These are phyloP conservation scores for Lablab purpureus DNA, from an alignment of 306 rosid species.

Conservation along the genomic window DNA sequence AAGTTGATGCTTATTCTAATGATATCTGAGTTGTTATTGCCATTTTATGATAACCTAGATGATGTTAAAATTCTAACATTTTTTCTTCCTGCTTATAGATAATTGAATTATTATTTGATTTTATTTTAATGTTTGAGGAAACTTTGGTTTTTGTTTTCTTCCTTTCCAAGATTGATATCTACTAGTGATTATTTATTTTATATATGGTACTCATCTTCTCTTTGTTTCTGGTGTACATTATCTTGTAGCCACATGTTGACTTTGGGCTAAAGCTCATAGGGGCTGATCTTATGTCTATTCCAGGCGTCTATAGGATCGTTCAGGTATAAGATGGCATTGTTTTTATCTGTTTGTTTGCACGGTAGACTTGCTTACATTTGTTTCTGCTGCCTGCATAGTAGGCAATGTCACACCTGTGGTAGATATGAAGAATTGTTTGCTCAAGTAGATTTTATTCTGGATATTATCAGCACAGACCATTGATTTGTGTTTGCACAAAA, in stretches of 20 bases:
- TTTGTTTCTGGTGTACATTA: conserved; percentile 23
- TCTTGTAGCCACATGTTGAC: conserved; percentile 89
- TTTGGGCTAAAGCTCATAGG: conserved; percentile 88
- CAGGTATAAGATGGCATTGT: conserved; percentile 61
- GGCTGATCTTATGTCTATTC: conserved; percentile 94
- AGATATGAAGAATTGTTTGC: conserved; percentile 38
- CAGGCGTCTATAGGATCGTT: conserved; percentile 82
- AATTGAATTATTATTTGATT: conserved; percentile 13
- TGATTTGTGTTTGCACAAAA: conserved; percentile 32
- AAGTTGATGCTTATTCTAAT: conserved; percentile 10
- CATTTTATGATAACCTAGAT: conserved; percentile 32
- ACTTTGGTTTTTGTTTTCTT: conserved; percentile 3
- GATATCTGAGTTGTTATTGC: conserved; percentile 24
- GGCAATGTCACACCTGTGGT: background rate
- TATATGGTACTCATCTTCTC: conserved; percentile 11
- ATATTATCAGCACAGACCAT: background rate
- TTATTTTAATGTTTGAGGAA: conserved; percentile 26
- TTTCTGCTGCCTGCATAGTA: conserved; percentile 25
- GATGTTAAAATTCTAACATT: background rate
- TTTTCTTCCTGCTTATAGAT: background rate
- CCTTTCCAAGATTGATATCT: conserved; percentile 20
- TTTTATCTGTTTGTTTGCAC: background rate
- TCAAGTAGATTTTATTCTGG: conserved; percentile 24
- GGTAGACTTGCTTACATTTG: conserved; percentile 24
- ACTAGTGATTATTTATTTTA: conserved; percentile 2